Evolutionary conservation across 2,329 filamentous ascomycete genomes (phyloP), one percentile per base, ranked within the genome.

Genomic region (Curvularia eragrostidis): DNA sequence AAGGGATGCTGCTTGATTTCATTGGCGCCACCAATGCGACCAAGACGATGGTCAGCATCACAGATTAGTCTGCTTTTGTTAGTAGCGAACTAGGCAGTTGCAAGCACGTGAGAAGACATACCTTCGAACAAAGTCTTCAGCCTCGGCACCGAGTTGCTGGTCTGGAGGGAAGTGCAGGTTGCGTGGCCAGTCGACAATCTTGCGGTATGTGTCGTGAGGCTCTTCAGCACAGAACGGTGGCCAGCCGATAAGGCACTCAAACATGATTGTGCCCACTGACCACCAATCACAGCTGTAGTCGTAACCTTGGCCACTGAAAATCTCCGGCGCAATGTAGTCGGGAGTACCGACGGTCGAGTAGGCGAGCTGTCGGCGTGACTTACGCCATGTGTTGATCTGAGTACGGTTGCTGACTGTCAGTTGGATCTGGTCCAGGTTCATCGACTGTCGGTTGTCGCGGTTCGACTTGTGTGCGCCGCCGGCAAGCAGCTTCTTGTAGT

Each of bases 241-340:
- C 95, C 95, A 99, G 70, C 95, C 95, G 61, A 99, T 93, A 67
- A 99, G 84, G 78, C 95, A 99, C 79, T 99, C 95, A 72, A 98
- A 99, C 95, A 99, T 98, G 80, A 99, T 99, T 43, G 95, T 97
- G 52, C 95, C 95, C 48, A 99, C 85, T 21, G 91, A 96, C 95
- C 95, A 99, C 95, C 95, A 99, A 82, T 99, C 95, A 77, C 95
- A 99, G 75, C 96, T 90, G 72, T 94, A 97, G 57, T 92, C 91
- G 81, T 99, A 99, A 48, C 95, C 95, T 72, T 96, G 91, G 18
- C 94, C 93, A 46, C 91, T 96, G 78, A 99, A 98, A 70, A 99
- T 98, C 77, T 99, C 95, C 2, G 95, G 95, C 1, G 95, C 95
- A 74, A 99, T 99, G 77, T 99, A 99, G 78, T 99, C 95, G 9